Evolutionary conservation across 352 stramenopile species (phyloP).

Genomic region (Elongisporangium anandrum): DNA sequence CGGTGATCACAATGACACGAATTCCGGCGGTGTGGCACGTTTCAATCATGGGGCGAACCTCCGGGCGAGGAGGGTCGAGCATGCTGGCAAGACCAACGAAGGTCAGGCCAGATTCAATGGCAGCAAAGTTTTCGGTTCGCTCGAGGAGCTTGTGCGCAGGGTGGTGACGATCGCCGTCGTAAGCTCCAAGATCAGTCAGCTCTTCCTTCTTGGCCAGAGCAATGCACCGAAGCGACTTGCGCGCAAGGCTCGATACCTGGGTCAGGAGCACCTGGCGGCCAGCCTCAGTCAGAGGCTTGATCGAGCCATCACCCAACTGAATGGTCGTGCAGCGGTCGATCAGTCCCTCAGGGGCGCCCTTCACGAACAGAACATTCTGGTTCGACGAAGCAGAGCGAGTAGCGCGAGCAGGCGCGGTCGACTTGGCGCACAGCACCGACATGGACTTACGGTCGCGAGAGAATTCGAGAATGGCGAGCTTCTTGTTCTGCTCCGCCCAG

Average conservation of each 20-base stretch:
- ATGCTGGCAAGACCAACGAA: conserved; percentile 98
- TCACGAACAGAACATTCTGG: conserved; percentile 96
- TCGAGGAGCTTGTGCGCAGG: conserved; percentile 79
- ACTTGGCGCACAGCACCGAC: conserved; percentile 90
- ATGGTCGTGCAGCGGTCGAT: conserved; percentile 94
- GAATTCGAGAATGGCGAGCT: conserved; percentile 95
- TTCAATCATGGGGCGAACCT: conserved; percentile 95
- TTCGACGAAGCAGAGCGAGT: conserved; percentile 60
- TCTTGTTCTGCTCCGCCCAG: conserved; percentile 81
- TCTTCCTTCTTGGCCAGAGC: conserved; percentile 96
- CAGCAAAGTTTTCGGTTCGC: conserved; percentile 84
- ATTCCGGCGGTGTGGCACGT: conserved; percentile 95
- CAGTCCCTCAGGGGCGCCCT: conserved; percentile 97
- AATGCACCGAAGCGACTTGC: conserved; percentile 94
- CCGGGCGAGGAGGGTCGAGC: conserved; percentile 96
- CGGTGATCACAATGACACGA: conserved; percentile 99
- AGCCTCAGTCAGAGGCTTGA: conserved; percentile 90
- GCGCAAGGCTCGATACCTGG: conserved; percentile 91
- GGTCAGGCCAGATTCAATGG: conserved; percentile 96
- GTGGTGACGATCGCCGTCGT: conserved; percentile 84
- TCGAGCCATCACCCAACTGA: conserved; percentile 89
- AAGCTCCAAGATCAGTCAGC: conserved; percentile 72
- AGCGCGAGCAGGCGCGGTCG: conserved; percentile 24
- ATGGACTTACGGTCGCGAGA: conserved; percentile 97
- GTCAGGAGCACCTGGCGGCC: conserved; percentile 84